Base-by-base conservation (phyloP, 73 alveolate genomes). In the Uronychia setigera region DNA sequence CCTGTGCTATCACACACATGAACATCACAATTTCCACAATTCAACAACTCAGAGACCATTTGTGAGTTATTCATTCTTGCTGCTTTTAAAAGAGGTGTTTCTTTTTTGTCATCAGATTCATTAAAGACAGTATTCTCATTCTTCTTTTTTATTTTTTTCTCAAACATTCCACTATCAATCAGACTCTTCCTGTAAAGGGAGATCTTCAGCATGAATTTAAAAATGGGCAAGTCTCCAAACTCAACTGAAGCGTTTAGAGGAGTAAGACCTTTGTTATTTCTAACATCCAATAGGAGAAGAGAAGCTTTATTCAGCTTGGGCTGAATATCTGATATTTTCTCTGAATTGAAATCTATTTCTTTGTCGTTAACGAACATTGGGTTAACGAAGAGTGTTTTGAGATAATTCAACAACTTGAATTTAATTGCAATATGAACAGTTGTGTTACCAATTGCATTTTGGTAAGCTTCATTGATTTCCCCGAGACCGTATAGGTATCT, bases 1-100 rank as follows among this genome's bases (percentile, higher is more conserved):
- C 88, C 84, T 29, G 87, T 84, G 80, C 30, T 32, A 84, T 89
- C 90, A 29, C 96, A 88, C 84, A 59, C 59, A 32, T 58, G 32
- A 79, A 34, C 26, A 57, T 77, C 29, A 27, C 76, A 26, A 77
- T 46, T 5, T 81, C 86, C 29, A 85, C 67, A 33, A 29, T 85
- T 46, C 5, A 85, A 59, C 5, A 85, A 76, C 1, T 46, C 27
- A 32, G 76, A 85, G 25, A 85, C 33, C 79, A 85, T 85, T 27
- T 77, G 80, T 46, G 32, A 26, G 26, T 32, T 26, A 26, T 85
- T 85, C 1, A 13, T 1, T 33, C 67, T 76, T 27, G 77, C 79
- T 31, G 91, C 85, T 32, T 85, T 85, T 35, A 85, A 25, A 0
- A 85, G 57, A 25, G 76, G 34, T 46, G 80, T 85, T 25, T 85